Base-by-base conservation (phyloP, 768 basidiomycete species). In the Rhodotorula graminis region DNA sequence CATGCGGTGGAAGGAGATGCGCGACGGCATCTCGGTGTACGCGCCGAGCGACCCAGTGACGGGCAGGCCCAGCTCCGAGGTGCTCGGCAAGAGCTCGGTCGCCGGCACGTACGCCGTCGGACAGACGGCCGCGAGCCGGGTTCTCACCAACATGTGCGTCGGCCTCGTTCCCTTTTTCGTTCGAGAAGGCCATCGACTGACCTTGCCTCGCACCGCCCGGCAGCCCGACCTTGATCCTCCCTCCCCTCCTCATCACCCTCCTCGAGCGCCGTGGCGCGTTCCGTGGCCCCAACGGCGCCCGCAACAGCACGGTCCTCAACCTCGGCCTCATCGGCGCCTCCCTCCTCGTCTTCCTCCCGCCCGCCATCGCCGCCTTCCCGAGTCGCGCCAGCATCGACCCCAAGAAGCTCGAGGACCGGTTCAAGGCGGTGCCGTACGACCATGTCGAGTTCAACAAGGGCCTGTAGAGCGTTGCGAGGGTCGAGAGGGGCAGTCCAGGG, bases 371-470 rank as follows among this genome's bases (percentile, higher is more conserved):
- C 16, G 80, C 81, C 61, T 83, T 82, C 79, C 83, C 83, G 9
- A 81, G 82, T 68, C 73, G 80, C 19, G 83, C 80, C 2, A 64
- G 64, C 11, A 81, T 82, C 40, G 73, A 76, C 69, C 79, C 80
- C 19, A 76, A 79, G 60, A 80, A 80, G 75, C 77, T 83, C 29
- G 83, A 82, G 65, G 67, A 74, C 56, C n/a, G 76, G 53, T 80
- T 79, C 67, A 70, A 74, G 23, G 74, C 79, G 18, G 68, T 71
- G 15, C 73, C 64, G 64, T 68, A 67, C 71, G 80, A 70, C 29
- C 40, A 61, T 27, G 80, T 84, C 12, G 82, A 80, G 76, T 84
- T 83, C 76, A 83, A 82, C 75, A 83, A 83, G 77, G 83, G 83
- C 1, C 64, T 82, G 44, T 82, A 57, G 53, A 44, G 16, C n/a